Percentiles rank a stretch among this genome's conserved stretches.
These are phyloP conservation scores for Dryas drummondii DNA, from an alignment of 306 rosid genomes.

Conservation along the genomic window DNA sequence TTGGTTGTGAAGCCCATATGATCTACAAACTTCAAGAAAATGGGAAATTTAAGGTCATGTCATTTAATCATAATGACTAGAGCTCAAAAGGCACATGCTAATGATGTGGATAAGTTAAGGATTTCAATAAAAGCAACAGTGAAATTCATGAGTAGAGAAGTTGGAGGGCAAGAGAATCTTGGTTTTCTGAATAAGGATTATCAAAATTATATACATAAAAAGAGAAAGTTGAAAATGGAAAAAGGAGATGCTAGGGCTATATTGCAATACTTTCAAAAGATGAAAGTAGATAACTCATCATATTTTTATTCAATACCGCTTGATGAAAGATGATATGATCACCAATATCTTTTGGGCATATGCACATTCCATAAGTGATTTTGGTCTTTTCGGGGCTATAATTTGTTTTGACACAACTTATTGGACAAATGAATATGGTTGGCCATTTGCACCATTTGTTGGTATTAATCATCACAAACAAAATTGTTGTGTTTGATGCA, in stretches of 20 bases:
- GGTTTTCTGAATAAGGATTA: background rate
- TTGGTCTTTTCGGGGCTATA: background rate
- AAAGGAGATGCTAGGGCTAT: background rate
- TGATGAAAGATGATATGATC: background rate
- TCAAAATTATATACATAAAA: background rate
- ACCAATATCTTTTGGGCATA: constrained; percentile 7
- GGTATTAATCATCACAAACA: constrained; percentile 10
- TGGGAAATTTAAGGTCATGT: background rate
- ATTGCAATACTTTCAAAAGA: background rate
- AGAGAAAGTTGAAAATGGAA: background rate
- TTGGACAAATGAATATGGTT: background rate
- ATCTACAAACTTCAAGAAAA: background rate
- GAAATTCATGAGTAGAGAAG: background rate
- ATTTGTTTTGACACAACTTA: constrained; percentile 8
- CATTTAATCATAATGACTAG: background rate
- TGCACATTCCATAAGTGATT: background rate
- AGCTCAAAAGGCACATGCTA: background rate
- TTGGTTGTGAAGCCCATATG: background rate
- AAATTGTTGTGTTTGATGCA: background rate
- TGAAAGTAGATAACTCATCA: background rate
- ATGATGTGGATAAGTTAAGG: background rate
- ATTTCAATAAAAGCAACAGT: background rate
- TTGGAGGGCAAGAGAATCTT: background rate
- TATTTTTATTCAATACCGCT: background rate
- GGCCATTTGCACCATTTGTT: constrained; percentile 9